A percentile compares a stretch with the other conserved stretches of the same genome.
Conservation (phyloP, 1,284 basidiomycete genomes). For the Xanthoconium separans region DNA sequence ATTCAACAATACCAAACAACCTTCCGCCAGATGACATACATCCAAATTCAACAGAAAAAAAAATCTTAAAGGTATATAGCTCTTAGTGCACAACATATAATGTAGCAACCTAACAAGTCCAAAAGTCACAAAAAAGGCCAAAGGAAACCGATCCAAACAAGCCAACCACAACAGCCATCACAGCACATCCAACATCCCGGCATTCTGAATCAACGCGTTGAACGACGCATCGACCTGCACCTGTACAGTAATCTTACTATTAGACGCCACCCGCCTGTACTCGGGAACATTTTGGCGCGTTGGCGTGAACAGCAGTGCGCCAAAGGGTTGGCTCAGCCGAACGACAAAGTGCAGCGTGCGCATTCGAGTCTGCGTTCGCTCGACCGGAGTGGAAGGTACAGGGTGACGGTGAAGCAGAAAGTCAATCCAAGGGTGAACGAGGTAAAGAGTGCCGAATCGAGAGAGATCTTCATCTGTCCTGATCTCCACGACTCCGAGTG, state of each 20-base stretch:
- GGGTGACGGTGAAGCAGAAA: background rate
- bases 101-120: background rate
- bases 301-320: constrained; percentile 6
- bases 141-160: no score
- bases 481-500: background rate
- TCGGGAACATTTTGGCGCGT: background rate
- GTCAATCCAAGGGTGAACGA: constrained; percentile 1
- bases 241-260: background rate
- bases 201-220: background rate
- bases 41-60: no score
- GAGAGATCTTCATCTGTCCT: background rate
- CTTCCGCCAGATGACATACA: background rate
- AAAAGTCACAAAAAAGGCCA: background rate
- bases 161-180: background rate
- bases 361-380: background rate
- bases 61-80: no score
- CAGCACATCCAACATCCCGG: constrained; percentile 1
- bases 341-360: background rate
- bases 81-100: no score
- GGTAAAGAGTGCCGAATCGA: background rate
- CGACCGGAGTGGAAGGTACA: background rate
- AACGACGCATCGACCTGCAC: background rate
- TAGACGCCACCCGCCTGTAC: constrained; percentile 3
- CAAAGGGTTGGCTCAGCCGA: constrained; percentile 5
- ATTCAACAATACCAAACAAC: constrained; percentile 27